Conservation (phyloP, 2,329 filamentous ascomycete species). For the Fusarium buxicola region DNA sequence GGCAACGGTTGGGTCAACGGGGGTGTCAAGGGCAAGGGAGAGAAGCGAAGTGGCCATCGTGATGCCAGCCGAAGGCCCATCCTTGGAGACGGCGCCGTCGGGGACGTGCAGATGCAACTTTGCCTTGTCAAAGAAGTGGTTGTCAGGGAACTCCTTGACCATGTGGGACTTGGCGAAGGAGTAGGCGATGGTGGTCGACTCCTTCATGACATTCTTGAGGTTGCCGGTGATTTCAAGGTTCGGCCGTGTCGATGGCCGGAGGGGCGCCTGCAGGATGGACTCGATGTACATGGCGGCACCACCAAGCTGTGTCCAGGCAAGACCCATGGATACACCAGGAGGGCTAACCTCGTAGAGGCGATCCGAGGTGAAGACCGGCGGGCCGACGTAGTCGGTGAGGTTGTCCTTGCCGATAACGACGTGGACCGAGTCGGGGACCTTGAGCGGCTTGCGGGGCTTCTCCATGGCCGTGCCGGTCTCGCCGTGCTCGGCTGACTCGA, state of each 20-base stretch:
- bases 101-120: constrained; percentile 96
- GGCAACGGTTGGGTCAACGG: constrained; percentile 86
- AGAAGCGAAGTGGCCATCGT: constrained; percentile 97
- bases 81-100: constrained; percentile 95
- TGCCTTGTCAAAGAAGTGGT: constrained; percentile 96
- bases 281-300: constrained; percentile 97
- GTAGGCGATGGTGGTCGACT: constrained; percentile 94
- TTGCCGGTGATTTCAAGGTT: constrained; percentile 94
- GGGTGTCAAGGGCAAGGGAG: constrained; percentile 82
- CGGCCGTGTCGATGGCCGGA: constrained; percentile 79
- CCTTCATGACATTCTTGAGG: constrained; percentile 97
- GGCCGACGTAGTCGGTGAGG: constrained; percentile 95
- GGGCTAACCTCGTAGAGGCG: constrained; percentile 94
- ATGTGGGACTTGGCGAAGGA: constrained; percentile 93
- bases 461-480: constrained; percentile 63
- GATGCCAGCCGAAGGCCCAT: constrained; percentile 92
- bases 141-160: constrained; percentile 85
- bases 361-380: constrained; percentile 94
- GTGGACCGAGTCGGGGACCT: constrained; percentile 88
- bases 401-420: constrained; percentile 89
- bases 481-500: constrained; percentile 48
- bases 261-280: constrained; percentile 88
- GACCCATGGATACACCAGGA: constrained; percentile 94
- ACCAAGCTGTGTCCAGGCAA: constrained; percentile 98
- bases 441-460: constrained; percentile 78